Base-by-base conservation (phyloP, 2,329 filamentous ascomycete species). In the Colletotrichum sp. region DNA sequence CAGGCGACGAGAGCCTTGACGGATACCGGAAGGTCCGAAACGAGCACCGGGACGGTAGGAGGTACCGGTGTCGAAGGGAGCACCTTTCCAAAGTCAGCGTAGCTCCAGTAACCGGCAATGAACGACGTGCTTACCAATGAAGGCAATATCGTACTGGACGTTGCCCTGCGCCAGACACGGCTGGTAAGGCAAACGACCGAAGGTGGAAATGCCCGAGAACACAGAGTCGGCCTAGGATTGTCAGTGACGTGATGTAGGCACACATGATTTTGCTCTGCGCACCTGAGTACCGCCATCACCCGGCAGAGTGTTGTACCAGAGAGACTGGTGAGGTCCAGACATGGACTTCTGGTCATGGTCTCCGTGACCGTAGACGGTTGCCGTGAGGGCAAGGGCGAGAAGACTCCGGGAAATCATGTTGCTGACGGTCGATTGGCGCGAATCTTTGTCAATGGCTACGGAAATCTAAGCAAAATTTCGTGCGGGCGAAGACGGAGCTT, bases 141-240 rank as follows among this genome's bases (percentile, higher is more conserved):
- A 97, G 2, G 95, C 95, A 84, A 98, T 96, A 78, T 98, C 95
- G 80, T 94, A 98, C 80, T 93, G 91, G 78, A 93, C 92, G 30
- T 92, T 89, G 55, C 92, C 89, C 77, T 90, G 93, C n/a, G 91
- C 88, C 6, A 98, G 88, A 82, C 95, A 98, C 5, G 94, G 94
- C 74, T 90, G 91, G 85, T 98, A 97, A 7, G 93, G 92, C 57
- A 97, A 86, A 67, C 94, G 92, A 13, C 94, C 95, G 82, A 97
- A 97, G 9, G 95, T 98, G 1, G 94, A 94, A 81, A 98, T 97
- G 32, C 95, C 95, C 2, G 94, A 96, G 85, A 97, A 98, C 74
- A 97, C 94, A 1, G 94, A 96, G 83, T 98, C 95, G 75, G 95
- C 95, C 93, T 96, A 1, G 24, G 15, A 5, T 5, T 43, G 61